Evolutionary conservation across 495 filamentous ascomycete species (phyloP).

Genomic region (Annulohypoxylon maeteangense): DNA sequence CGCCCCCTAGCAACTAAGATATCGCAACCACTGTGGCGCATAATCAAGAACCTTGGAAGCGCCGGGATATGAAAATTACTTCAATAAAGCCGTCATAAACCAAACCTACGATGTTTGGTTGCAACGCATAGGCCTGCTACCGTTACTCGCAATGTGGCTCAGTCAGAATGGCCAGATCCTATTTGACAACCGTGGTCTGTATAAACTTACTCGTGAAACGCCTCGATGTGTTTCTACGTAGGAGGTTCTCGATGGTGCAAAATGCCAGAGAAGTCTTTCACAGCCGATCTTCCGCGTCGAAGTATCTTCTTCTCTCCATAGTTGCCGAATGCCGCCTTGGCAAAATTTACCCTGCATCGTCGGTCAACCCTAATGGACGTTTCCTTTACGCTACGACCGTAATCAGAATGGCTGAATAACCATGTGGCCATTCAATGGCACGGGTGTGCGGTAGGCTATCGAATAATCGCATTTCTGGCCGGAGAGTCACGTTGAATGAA

Average conservation of each 20-base stretch:
- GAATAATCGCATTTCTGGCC: neutral
- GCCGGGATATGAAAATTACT: neutral
- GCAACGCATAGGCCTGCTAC: neutral
- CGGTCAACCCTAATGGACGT: constrained; percentile 3
- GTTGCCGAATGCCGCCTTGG: constrained; percentile 42
- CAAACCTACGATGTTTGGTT: neutral
- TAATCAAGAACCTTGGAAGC: neutral
- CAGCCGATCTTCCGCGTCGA: constrained; percentile 33
- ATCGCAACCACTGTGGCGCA: constrained; percentile 19
- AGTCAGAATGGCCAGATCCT: neutral
- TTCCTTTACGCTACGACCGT: neutral
- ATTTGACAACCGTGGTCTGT: neutral
- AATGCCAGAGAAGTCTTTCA: neutral
- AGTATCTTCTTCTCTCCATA: neutral
- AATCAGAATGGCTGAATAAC: neutral
- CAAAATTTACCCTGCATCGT: constrained; percentile 20
- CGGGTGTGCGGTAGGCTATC: neutral
- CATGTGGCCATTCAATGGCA: neutral
- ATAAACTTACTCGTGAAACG: neutral
- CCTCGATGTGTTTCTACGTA: neutral
- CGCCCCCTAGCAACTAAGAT: neutral
- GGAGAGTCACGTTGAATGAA: neutral
- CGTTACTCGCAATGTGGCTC: neutral
- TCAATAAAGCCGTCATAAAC: constrained; percentile 17
- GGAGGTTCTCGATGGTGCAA: neutral